Evolutionary conservation across 108 stramenopile species (phyloP).

Genomic region (Nitzschia sp.): DNA sequence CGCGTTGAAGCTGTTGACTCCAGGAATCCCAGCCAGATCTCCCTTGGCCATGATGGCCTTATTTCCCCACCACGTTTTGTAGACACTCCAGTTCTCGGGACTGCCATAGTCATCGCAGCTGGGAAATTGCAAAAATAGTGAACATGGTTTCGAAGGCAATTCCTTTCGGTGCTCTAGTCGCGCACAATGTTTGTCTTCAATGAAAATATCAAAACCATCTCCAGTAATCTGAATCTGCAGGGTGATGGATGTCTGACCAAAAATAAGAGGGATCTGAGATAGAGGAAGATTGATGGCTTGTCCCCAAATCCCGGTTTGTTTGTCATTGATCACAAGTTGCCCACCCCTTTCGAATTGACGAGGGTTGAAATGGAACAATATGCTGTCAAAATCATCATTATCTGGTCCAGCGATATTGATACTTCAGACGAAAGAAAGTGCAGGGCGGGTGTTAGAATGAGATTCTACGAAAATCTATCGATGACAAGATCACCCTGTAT

Average conservation of each 20-base stretch:
- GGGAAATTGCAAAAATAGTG: constrained; percentile 74
- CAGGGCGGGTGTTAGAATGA: too few relatives aligned
- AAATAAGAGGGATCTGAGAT: constrained; percentile 71
- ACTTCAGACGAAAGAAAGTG: constrained; percentile 16
- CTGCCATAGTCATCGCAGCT: constrained; percentile 75
- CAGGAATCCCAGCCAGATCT: constrained; percentile 49
- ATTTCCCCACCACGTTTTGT: constrained; percentile 85
- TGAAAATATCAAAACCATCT: constrained; percentile 83
- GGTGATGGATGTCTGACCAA: constrained; percentile 69
- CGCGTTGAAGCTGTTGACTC: constrained; percentile 63
- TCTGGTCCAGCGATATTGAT: constrained; percentile 74
- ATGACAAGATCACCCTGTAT: not conserved
- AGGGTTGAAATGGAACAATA: constrained; percentile 87
- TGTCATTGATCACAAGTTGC: constrained; percentile 80
- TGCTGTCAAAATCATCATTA: constrained; percentile 55
- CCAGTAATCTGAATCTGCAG: constrained; percentile 78
- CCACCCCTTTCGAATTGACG: constrained; percentile 74
- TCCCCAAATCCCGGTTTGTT: constrained; percentile 80
- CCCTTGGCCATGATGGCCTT: constrained; percentile 57
- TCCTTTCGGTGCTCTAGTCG: constrained; percentile 75
- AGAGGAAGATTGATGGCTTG: constrained; percentile 72
- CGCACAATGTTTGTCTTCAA: constrained; percentile 76
- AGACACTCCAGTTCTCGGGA: constrained; percentile 79
- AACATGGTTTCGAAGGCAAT: constrained; percentile 41
- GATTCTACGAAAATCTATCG: not conserved